Evolutionary conservation across 2,329 filamentous ascomycete genomes (phyloP).

Genomic region (Periconia sp.): DNA sequence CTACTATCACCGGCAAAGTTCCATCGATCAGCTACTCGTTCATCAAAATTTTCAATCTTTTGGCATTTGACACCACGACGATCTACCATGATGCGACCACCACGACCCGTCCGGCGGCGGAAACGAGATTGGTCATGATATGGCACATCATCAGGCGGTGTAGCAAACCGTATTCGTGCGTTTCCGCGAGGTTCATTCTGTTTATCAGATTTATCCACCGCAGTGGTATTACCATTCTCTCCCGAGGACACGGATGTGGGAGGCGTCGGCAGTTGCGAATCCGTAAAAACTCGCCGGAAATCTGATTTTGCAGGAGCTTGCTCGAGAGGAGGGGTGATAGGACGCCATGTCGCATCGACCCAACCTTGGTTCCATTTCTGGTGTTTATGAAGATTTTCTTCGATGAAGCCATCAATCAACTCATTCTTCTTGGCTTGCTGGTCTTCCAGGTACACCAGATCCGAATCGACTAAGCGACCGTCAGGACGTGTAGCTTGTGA

Average conservation of each 20-base stretch:
- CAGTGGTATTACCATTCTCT: constrained; percentile 42
- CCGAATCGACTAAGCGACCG: constrained; percentile 70
- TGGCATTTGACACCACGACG: constrained; percentile 67
- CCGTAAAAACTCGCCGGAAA: constrained; percentile 43
- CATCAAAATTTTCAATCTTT: constrained; percentile 29
- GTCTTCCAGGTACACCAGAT: constrained; percentile 76
- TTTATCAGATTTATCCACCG: constrained; percentile 39
- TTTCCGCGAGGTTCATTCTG: constrained; percentile 26
- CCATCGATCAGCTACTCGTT: constrained; percentile 54
- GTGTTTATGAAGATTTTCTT: constrained; percentile 84
- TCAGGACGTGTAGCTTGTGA: constrained; percentile 60
- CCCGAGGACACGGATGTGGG: constrained; percentile 50
- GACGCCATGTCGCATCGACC: constrained; percentile 83
- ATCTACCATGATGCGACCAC: constrained; percentile 87
- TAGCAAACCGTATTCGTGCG: constrained; percentile 40
- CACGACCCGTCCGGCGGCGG: constrained; percentile 79
- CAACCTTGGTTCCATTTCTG: constrained; percentile 88
- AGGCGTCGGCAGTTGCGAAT: constrained; percentile 49
- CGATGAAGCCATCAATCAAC: constrained; percentile 77
- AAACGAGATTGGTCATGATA: constrained; percentile 62
- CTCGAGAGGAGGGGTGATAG: constrained; percentile 76
- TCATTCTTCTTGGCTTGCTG: constrained; percentile 79
- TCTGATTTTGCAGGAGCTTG: constrained; percentile 36
- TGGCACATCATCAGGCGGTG: constrained; percentile 42
- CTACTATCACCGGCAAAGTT: constrained; percentile 87